phyloP scores from a whole-genome alignment of 495 filamentous ascomycete genomes.

The Tricharina praecox region DNA sequence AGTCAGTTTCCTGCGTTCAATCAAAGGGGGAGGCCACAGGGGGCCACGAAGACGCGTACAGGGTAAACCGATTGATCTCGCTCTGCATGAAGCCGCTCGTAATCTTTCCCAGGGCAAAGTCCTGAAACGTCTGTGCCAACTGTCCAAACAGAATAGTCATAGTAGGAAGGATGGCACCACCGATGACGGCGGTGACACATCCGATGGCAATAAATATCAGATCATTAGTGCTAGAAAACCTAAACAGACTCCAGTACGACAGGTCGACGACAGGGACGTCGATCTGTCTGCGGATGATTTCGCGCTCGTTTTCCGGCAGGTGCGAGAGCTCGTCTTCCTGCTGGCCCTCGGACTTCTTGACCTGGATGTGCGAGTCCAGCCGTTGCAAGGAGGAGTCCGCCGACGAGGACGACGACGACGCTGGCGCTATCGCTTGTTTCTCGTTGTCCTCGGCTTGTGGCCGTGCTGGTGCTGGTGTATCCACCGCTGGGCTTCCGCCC shows the following conservation, averaged over 20 bases:
- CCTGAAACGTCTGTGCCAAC: slow-evolving; percentile 54
- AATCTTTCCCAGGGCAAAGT: slow-evolving; percentile 37
- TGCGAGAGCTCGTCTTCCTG: slow-evolving; percentile 37
- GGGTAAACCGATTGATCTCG: slow-evolving; percentile 45
- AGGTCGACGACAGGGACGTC: slow-evolving; percentile 48
- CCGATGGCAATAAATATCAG: slow-evolving; percentile 52
- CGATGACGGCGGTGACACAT: slow-evolving; percentile 51
- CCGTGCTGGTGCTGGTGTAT: no score
- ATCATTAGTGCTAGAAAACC: slow-evolving; percentile 65
- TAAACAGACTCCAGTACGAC: slow-evolving; percentile 50
- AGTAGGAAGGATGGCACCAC: slow-evolving; percentile 64
- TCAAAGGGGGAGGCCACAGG: neutral
- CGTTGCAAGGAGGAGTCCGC: no score
- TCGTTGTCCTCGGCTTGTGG: no score
- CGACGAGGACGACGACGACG: no score
- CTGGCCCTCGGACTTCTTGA: slow-evolving; percentile 25
- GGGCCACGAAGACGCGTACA: slow-evolving; percentile 26
- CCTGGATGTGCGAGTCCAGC: no score
- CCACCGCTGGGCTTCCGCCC: no score
- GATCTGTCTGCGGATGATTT: slow-evolving; percentile 54
- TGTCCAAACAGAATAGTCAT: slow-evolving; percentile 54
- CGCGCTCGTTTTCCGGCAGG: slow-evolving; percentile 45
- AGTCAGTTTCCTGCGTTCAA: neutral
- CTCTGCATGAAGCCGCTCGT: slow-evolving; percentile 39
- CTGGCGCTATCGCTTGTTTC: no score